Base-by-base conservation (phyloP, 768 basidiomycete species). In the Gloeostereum incarnatum region DNA sequence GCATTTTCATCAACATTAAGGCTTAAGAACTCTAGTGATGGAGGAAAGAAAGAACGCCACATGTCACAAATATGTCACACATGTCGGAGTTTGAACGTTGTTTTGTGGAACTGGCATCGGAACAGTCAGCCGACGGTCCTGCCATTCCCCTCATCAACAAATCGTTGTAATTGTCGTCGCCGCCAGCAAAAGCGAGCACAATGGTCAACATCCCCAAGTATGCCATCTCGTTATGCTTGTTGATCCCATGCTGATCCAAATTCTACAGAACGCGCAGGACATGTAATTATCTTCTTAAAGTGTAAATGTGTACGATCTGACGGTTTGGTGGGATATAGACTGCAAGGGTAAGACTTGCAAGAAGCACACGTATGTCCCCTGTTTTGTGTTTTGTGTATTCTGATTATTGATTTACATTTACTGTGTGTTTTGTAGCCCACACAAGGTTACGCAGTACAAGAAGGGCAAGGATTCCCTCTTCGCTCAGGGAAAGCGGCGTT, bases 391-490 rank as follows among this genome's bases (percentile, higher is more conserved):
- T 13, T 48, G 22, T 22, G 37, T 30, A 35, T 40, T 42, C 36
- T 29, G 22, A 38, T 7, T 20, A 23, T 40, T 20, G 31, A 53
- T 41, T 36, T 38, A 44, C 45, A 45, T 48, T 37, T 42, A 34
- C 36, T 31, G 5, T 13, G 11, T n/a, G n/a, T n/a, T n/a, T n/a
- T 53, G 34, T 57, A 92, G 89, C 47, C 93, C 93, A 42, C 94
- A 98, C 72, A 99, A 99, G 67, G 94, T 99, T 56, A 97, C 94
- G 43, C 94, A 99, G 63, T 99, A 98, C 79, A 99, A 99, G 83
- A 96, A 90, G 78, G 96, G 96, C 61, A 98, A 99, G 70, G 94
- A 90, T 60, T 98, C 96, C 43, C 68, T 93, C 46, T 87, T 88
- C 60, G 96, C 89, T 37, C 94, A 99, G 71, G 96, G 96, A 71